Base-by-base conservation (phyloP, 805 yeast species). In the Jamesozyma rosinii region DNA sequence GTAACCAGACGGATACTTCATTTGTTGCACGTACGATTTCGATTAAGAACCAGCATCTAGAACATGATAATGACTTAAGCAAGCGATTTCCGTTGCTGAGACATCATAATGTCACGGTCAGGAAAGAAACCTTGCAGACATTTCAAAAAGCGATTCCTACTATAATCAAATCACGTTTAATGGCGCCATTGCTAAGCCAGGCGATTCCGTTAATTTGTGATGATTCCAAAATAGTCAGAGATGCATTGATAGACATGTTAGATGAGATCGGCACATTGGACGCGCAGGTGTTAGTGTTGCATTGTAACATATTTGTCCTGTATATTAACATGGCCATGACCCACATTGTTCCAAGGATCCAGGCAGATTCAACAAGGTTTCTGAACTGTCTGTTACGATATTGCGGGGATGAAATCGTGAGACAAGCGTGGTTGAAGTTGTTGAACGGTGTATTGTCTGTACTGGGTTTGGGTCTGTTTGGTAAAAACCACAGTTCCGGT, bases 271-370 rank as follows among this genome's bases (percentile, higher is more conserved):
- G 77, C 2, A 54, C 59, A 13, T 62, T 63, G 21, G 80, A 77
- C 50, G 71, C 75, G 0, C 75, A 76, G 3, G 66, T 83, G 22
- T 63, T 83, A 46, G 76, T 74, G 44, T 60, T 83, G 21, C 86
- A 83, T 66, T 67, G 79, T 54, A 65, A 77, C 47, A 64, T 73
- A 18, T 57, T 83, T 43, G 72, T 83, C n/a, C 69, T 90, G 26
- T 89, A 83, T 59, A 70, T 90, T 15, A 83, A 83, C 52, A 81
- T 90, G 41, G 94, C 95, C 3, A 90, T 92, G 96, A 83, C 97
- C 15, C 97, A 92, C 59, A 83, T 92, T 34, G 74, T 74, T 26
- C 79, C 87, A 1, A 78, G 77, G 3, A 79, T 92, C 22, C 74
- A 95, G 43, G 75, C 76, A 37, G 88, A 84, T 46, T 77, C 95